Percentiles rank a stretch among this genome's conserved stretches.
Evolutionary conservation across 257 asterid species (phyloP).

Genomic region (Ballota nigra): DNA sequence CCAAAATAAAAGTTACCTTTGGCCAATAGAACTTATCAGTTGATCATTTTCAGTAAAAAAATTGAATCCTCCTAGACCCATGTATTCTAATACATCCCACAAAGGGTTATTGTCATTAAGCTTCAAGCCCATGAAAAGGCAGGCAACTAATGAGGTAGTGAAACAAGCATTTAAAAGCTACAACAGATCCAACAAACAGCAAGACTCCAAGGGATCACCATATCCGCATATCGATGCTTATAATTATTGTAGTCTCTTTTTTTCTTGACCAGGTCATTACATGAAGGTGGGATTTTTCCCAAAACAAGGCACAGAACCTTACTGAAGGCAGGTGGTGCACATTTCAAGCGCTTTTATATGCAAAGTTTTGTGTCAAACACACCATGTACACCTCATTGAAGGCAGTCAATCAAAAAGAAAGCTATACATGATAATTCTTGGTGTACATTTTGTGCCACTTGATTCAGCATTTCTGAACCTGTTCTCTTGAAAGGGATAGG

Average conservation of each 20-base stretch:
- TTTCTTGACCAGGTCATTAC: neutral
- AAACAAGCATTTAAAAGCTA: neutral
- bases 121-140: neutral
- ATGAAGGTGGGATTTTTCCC: neutral
- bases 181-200: neutral
- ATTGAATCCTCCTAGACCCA: neutral
- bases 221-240: neutral
- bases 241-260: too few relatives aligned
- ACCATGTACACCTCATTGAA: neutral
- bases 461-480: neutral
- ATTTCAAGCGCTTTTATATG: neutral
- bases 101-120: neutral
- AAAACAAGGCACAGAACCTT: neutral
- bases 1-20: too few relatives aligned
- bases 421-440: neutral
- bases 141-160: neutral
- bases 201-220: neutral
- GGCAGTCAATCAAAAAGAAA: neutral
- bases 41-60: neutral
- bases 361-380: neutral
- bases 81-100: neutral
- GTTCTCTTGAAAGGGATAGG: neutral
- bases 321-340: neutral
- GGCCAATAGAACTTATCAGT: neutral
- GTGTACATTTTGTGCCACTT: neutral